These are phyloP conservation scores for Phascolomyces articulosus DNA, from an alignment of 371 early-diverging fungal genomes.

Conservation along the genomic window DNA sequence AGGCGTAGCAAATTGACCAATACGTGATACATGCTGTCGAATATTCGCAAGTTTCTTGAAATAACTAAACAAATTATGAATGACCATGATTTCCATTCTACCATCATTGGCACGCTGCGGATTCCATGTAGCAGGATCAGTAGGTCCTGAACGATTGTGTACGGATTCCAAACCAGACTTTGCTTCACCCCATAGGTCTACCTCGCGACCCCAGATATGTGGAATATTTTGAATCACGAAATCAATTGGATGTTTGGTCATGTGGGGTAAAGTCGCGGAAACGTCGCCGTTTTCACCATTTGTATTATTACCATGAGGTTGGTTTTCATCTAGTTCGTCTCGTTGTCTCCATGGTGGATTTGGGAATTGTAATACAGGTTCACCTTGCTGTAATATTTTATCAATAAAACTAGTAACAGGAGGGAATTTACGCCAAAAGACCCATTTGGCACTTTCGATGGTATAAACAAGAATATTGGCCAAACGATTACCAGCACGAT, in stretches of 20 bases:
- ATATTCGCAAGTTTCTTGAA: conserved; percentile 47
- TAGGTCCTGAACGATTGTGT: conserved; percentile 21
- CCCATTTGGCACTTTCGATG: conserved; percentile 61
- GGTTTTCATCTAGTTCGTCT: background rate
- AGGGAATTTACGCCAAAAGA: conserved; percentile 57
- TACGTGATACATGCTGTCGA: conserved; percentile 41
- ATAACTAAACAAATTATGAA: conserved; percentile 36
- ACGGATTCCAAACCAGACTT: conserved; percentile 28
- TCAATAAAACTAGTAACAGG: conserved; percentile 53
- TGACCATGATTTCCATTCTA: conserved; percentile 41
- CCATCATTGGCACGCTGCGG: conserved; percentile 39
- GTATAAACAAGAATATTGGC: conserved; percentile 61
- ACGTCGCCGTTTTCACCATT: background rate
- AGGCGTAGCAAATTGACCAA: conserved; percentile 43
- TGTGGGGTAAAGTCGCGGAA: conserved; percentile 13
- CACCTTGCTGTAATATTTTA: conserved; percentile 28
- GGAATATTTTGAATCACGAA: conserved; percentile 52
- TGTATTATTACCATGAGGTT: background rate
- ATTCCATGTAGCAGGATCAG: conserved; percentile 26
- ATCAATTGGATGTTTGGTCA: conserved; percentile 39
- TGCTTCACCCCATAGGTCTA: conserved; percentile 41
- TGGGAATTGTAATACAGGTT: conserved; percentile 21
- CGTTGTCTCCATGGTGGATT: background rate
- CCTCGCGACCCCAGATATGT: conserved; percentile 44
- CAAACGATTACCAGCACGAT: conserved; percentile 59